Percentiles rank a stretch among this genome's conserved stretches.
These are phyloP conservation scores for Penicillium nucicola DNA, from an alignment of 495 filamentous ascomycete species.

Conservation along the genomic window DNA sequence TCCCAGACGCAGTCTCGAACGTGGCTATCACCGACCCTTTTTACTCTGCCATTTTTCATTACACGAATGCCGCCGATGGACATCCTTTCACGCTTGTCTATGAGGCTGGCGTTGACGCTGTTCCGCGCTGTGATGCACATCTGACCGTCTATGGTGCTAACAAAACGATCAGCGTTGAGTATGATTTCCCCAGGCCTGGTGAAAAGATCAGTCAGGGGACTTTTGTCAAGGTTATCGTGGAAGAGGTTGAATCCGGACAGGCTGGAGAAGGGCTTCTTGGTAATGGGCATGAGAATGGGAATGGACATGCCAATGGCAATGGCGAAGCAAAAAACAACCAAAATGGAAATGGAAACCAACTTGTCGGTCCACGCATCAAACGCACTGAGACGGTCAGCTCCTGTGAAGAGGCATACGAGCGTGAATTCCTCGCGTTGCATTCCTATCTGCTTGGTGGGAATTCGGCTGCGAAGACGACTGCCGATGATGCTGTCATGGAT, in stretches of 20 bases:
- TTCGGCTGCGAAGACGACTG: slow-evolving; percentile 44
- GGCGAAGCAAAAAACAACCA: neutral
- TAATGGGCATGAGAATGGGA: neutral
- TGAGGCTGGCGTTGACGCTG: slow-evolving; percentile 51
- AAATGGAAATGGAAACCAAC: neutral
- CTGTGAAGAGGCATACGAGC: slow-evolving; percentile 52
- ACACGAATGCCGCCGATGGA: slow-evolving; percentile 17
- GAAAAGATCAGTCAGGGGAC: slow-evolving; percentile 25
- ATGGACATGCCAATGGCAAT: neutral
- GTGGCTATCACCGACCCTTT: slow-evolving; percentile 44
- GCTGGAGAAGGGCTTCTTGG: slow-evolving; percentile 29
- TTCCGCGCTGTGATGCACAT: slow-evolving; percentile 56
- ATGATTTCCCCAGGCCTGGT: slow-evolving; percentile 49
- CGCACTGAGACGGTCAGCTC: slow-evolving; percentile 36
- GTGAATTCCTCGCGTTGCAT: slow-evolving; percentile 49
- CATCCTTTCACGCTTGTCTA: slow-evolving; percentile 51
- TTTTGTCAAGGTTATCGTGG: slow-evolving; percentile 47
- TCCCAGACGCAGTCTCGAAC: slow-evolving; percentile 42
- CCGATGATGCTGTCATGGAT: slow-evolving; percentile 49
- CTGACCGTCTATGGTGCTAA: slow-evolving; percentile 48
- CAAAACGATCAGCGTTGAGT: slow-evolving; percentile 47
- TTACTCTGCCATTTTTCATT: slow-evolving; percentile 46
- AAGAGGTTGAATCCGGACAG: slow-evolving; percentile 38
- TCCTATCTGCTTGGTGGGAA: slow-evolving; percentile 38
- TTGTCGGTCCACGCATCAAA: slow-evolving; percentile 10